Base-by-base conservation (phyloP, 169 alveolate genomes). In the Plasmodium gonderi region DNA sequence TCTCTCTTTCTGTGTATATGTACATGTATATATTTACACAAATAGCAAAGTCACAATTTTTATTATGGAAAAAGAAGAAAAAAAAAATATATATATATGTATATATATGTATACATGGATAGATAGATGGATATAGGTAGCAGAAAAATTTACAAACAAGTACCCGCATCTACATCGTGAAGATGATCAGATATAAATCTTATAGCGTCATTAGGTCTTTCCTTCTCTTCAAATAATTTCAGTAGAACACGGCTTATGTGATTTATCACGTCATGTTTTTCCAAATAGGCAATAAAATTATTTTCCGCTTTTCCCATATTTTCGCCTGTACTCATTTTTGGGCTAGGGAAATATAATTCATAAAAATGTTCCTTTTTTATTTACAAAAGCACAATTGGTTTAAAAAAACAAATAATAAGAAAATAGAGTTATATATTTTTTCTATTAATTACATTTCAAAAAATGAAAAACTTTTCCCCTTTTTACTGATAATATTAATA, bases 161-260 rank as follows among this genome's bases (percentile, higher is more conserved):
- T 33, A 85, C 92, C 92, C 54, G 40, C 42, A 17, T 47, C 79
- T 31, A 54, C 68, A 26, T 42, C 47, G 12, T 40, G 42, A 49
- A 74, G 26, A 75, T 85, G 26, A 20, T 75, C 87, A 65, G 89
- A 76, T 74, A 85, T 85, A 44, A 49, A 85, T 64, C 68, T 54
- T 12, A 85, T 85, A 0, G 89, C 92, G 5, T 85, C 89, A 6
- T 36, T 11, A 75, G 92, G 92, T 68, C 47, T 85, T 85, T 85
- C 92, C 67, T 72, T 74, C 79, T 85, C 89, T 40, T 85, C 72
- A 64, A 49, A 85, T 23, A 85, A 67, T 74, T 85, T 65, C 68
- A 85, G 68, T 14, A 85, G 79, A 78, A 65, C 87, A 29, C 79
- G 72, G 54, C 89, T 85, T 85, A 85, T 38, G 11, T 74, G 83